Evolutionary conservation across 148 eudicot species (phyloP).

Genomic region (Vaccinium vitisidaea): DNA sequence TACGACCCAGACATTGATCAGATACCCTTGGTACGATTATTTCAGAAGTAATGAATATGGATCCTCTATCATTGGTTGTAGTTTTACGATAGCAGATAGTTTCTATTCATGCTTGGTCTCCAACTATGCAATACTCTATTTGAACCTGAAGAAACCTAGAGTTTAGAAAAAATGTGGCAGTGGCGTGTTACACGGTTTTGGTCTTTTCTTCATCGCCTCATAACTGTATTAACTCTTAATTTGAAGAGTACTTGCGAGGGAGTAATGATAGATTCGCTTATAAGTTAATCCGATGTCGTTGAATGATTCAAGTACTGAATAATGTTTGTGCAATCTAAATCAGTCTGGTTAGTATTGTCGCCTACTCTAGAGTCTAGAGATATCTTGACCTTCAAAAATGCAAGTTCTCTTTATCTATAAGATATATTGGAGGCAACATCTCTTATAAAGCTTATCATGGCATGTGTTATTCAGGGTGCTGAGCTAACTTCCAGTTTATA

Average conservation of each 20-base stretch:
- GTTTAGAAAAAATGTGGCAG: background rate
- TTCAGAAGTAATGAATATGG: background rate
- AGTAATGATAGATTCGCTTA: background rate
- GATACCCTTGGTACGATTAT: conserved; percentile 54
- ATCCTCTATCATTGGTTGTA: background rate
- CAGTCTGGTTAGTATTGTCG: background rate
- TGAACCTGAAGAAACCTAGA: background rate
- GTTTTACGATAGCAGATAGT: background rate
- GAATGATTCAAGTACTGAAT: background rate
- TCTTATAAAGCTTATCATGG: background rate
- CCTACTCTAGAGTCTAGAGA: background rate
- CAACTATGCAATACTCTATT: background rate
- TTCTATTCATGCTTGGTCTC: conserved; percentile 3
- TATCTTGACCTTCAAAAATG: background rate
- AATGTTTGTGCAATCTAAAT: background rate
- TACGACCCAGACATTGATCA: conserved; percentile 67
- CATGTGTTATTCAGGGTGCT: background rate
- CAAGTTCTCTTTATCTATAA: background rate
- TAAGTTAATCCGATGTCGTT: background rate
- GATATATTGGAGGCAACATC: background rate
- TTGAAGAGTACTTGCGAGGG: background rate
- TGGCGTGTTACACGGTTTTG: background rate
- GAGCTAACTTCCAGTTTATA: background rate
- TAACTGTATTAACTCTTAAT: background rate
- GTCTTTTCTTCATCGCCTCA: background rate